phyloP scores from a whole-genome alignment of 2,329 filamentous ascomycete species.

The Fusarium napiforme region DNA sequence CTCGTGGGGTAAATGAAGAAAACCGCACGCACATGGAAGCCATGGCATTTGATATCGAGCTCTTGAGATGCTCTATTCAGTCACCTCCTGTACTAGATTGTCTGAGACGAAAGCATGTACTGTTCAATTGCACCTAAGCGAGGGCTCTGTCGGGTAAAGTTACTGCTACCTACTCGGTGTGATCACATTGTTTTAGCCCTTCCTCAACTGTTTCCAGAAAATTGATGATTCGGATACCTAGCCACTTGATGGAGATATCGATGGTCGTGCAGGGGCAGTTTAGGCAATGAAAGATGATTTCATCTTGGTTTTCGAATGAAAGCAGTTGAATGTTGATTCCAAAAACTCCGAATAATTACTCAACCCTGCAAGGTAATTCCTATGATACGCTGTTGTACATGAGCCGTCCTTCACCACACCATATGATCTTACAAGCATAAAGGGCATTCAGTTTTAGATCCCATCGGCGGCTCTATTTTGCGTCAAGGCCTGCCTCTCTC shows the following conservation, averaged over 20 bases:
- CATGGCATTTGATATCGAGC: constrained; percentile 2
- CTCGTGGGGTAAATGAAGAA: constrained; percentile 37
- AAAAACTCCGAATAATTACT: constrained; percentile 30
- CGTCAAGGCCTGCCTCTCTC: constrained; percentile 58
- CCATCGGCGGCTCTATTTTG: constrained; percentile 41
- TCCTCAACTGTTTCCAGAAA: not conserved
- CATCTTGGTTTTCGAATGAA: not conserved
- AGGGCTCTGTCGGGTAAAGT: not conserved
- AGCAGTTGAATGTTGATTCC: constrained; percentile 10
- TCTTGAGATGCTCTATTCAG: not conserved
- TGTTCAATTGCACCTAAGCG: not conserved
- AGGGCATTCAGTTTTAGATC: not conserved
- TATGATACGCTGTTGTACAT: constrained; percentile 36
- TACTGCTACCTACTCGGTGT: not conserved
- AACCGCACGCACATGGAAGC: constrained; percentile 6
- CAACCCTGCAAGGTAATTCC: constrained; percentile 3
- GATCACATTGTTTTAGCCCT: not conserved
- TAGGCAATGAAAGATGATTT: not conserved
- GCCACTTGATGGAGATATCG: not conserved
- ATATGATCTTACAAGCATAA: constrained; percentile 41
- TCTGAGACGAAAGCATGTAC: not conserved
- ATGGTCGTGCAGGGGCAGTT: not conserved
- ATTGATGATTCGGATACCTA: not conserved
- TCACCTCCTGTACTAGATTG: too few species aligned
- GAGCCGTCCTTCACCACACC: constrained; percentile 6